These are phyloP conservation scores for Xylaria palmicola DNA, from an alignment of 495 filamentous ascomycete genomes.

Conservation along the genomic window DNA sequence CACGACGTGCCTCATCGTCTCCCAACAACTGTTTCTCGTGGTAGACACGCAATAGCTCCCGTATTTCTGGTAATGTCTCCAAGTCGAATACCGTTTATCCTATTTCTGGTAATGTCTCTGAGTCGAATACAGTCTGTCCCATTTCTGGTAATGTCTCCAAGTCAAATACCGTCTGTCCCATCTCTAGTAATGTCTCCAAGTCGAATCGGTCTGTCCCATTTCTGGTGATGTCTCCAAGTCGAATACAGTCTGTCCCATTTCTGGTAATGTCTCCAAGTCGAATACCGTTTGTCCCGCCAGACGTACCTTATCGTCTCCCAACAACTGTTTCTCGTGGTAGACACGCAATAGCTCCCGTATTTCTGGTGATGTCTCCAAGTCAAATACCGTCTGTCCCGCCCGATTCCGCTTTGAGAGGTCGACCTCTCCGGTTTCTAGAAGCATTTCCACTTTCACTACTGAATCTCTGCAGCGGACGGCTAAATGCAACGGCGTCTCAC, in stretches of 20 bases:
- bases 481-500: neutral
- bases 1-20: too few relatives aligned
- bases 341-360: neutral
- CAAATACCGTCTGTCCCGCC: neutral
- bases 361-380: neutral
- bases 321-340: too few relatives aligned
- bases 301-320: too few relatives aligned
- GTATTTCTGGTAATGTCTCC: neutral
- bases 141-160: neutral
- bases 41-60: neutral
- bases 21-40: too few relatives aligned
- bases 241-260: neutral
- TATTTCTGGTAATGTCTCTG: too few relatives aligned
- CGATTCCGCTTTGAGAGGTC: neutral
- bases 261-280: neutral
- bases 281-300: neutral
- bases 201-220: neutral
- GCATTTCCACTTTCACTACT: neutral
- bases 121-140: neutral
- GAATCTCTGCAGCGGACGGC: neutral
- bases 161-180: neutral
- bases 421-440: neutral
- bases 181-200: neutral
- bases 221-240: too few relatives aligned
- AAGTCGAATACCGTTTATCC: neutral